Percentiles rank a stretch among this genome's conserved stretches.
Conservation (phyloP, 352 stramenopile genomes). For the Globisporangium cederbergense region DNA sequence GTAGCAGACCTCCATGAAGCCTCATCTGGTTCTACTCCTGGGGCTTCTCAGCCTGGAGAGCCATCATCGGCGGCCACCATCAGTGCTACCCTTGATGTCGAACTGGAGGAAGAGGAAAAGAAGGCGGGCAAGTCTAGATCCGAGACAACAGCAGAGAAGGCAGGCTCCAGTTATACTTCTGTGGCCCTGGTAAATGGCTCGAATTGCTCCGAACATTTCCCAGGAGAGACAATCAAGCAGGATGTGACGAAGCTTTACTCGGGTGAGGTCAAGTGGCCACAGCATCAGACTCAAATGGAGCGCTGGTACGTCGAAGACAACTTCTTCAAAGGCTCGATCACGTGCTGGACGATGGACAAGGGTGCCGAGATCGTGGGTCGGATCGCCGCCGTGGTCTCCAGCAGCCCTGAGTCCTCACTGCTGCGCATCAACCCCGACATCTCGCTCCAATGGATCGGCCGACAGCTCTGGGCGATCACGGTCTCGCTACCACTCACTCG, state of each 20-base stretch:
- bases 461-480: slow-evolving; percentile 67
- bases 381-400: slow-evolving; percentile 39
- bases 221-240: slow-evolving; percentile 19
- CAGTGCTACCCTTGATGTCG: background rate
- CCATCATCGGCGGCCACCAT: too few relatives aligned
- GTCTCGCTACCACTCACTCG: slow-evolving; percentile 58
- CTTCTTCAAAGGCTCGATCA: slow-evolving; percentile 69
- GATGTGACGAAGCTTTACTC: slow-evolving; percentile 20
- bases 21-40: background rate
- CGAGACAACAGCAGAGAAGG: background rate
- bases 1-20: background rate
- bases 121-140: background rate
- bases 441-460: slow-evolving; percentile 73
- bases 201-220: background rate
- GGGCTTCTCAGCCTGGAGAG: background rate
- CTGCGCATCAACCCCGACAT: slow-evolving; percentile 62
- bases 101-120: background rate
- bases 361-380: slow-evolving; percentile 59
- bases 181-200: background rate
- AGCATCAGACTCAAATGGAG: slow-evolving; percentile 44
- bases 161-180: background rate
- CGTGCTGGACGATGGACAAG: slow-evolving; percentile 72
- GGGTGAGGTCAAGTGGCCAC: slow-evolving; percentile 32
- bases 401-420: slow-evolving; percentile 1
- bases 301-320: slow-evolving; percentile 74